Base-by-base conservation (phyloP, 495 filamentous ascomycete species). In the Daldinia loculata region DNA sequence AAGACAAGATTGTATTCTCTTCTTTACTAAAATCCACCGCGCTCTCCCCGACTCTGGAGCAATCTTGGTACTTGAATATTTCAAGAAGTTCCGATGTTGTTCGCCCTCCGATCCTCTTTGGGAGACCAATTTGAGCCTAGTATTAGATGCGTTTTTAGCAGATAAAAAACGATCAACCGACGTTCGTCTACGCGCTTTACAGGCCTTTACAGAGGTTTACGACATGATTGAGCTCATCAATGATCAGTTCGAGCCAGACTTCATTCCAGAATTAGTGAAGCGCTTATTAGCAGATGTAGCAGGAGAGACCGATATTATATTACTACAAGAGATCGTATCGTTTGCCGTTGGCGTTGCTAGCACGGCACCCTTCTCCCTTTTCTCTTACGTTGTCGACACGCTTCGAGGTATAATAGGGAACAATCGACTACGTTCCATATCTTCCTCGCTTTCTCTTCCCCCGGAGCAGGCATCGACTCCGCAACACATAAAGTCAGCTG, bases 41-140 rank as follows among this genome's bases (percentile, higher is more conserved):
- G 83, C 84, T 29, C 80, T 91, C 19, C 87, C 86, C 5, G 84
- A 92, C 70, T 85, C 87, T 3, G 83, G 86, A 12, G 88, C 86
- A 2, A 80, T 83, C 32, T 74, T 87, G 7, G 79, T 92, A 26
- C 82, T 92, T 39, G 83, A 86, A 12, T 82, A 89, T 67, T 89
- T 88, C 65, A 80, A 80, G 30, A 83, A 89, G 66, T 85, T 87
- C 60, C 81, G 87, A 29, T 89, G 89, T 61, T 92, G 91, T 67
- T 90, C 89, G 63, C 93, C 92, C 26, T 92, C 89, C 4, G 89
- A 89, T 74, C 76, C 80, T 14, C 77, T 86, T 8, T 97, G 92
- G 90, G 81, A 90, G 32, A 79, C 80, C 5, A 89, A 92, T 67
- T 85, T 89, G 26, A 84, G 79, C 26, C 80, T 84, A 7, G 80